These are phyloP conservation scores for Urtica urens DNA, from an alignment of 306 rosid species.

Conservation along the genomic window DNA sequence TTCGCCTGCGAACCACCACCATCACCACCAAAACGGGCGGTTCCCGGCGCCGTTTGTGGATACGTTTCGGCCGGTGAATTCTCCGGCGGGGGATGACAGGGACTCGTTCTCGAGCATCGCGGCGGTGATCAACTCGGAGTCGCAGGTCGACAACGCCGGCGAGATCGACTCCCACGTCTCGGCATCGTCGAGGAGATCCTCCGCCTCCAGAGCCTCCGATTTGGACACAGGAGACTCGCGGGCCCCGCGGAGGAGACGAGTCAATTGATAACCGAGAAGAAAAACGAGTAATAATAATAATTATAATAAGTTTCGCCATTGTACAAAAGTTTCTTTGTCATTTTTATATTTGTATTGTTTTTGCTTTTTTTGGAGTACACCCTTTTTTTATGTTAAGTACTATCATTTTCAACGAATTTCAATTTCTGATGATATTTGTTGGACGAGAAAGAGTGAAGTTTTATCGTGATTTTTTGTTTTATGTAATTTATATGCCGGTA, in stretches of 20 bases:
- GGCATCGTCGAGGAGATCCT: conserved; percentile 79
- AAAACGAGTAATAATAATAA: too few species aligned
- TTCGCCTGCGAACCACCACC: conserved; percentile 50
- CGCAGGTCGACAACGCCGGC: conserved; percentile 77
- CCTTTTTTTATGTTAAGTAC: too few species aligned
- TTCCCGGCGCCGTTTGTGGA: conserved; percentile 50
- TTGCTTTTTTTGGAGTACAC: too few species aligned
- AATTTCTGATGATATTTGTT: too few species aligned
- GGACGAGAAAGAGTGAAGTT: too few species aligned
- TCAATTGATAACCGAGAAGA: conserved; percentile 45
- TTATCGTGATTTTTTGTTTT: too few species aligned
- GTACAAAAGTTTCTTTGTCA: too few species aligned
- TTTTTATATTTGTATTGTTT: too few species aligned
- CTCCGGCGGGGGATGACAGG: conserved; percentile 71
- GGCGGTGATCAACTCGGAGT: conserved; percentile 80
- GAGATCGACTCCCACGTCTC: conserved; percentile 91
- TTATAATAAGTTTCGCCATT: too few species aligned
- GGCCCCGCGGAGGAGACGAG: conserved; percentile 69
- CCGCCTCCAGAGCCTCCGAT: conserved; percentile 64
- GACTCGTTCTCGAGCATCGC: conserved; percentile 89
- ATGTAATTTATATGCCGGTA: too few species aligned
- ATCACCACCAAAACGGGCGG: too few species aligned
- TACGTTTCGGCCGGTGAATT: conserved; percentile 43
- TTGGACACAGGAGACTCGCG: conserved; percentile 93
- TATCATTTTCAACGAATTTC: too few species aligned